Conservation (phyloP, 257 asterid species). For the Nemophila menziesii region DNA sequence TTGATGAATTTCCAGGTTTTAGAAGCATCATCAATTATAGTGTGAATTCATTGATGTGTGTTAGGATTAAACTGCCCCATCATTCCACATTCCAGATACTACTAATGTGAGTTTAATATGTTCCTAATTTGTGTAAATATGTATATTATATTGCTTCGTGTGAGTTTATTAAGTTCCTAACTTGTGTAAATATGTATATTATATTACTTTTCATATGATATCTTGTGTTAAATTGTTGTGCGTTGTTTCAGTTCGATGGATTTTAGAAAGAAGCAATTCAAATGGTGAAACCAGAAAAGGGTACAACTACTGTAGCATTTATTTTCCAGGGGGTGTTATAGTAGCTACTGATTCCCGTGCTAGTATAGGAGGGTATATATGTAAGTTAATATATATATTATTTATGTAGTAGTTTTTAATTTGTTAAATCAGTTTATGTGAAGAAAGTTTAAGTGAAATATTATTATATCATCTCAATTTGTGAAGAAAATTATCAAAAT, state of each 20-base stretch:
- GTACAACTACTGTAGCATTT: slow-evolving; percentile 82
- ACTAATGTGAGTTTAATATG: slow-evolving; percentile 41
- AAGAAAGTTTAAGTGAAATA: not conserved
- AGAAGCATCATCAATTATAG: too few relatives aligned
- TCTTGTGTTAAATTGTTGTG: not conserved
- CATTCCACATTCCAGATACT: slow-evolving; percentile 52
- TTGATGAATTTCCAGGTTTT: too few relatives aligned
- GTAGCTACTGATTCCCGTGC: slow-evolving; percentile 98
- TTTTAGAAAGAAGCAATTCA: slow-evolving; percentile 87
- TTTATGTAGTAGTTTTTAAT: not conserved
- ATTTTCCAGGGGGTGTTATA: slow-evolving; percentile 82
- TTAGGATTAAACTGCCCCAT: slow-evolving; percentile 40
- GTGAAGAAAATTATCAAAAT: slow-evolving; percentile 88
- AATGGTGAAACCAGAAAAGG: slow-evolving; percentile 98
- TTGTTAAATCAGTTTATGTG: too few relatives aligned
- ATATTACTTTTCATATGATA: not conserved
- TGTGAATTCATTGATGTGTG: slow-evolving; percentile 18
- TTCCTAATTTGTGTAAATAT: not conserved
- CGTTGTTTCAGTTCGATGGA: slow-evolving; percentile 60
- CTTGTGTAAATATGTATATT: not conserved
- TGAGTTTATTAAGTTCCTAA: not conserved
- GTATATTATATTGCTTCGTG: not conserved
- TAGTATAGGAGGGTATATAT: slow-evolving; percentile 97
- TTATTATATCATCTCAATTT: slow-evolving; percentile 44
- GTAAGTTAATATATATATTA: slow-evolving; percentile 31